Conservation (phyloP, 2,329 filamentous ascomycete genomes). For the Colletotrichum sp. region DNA sequence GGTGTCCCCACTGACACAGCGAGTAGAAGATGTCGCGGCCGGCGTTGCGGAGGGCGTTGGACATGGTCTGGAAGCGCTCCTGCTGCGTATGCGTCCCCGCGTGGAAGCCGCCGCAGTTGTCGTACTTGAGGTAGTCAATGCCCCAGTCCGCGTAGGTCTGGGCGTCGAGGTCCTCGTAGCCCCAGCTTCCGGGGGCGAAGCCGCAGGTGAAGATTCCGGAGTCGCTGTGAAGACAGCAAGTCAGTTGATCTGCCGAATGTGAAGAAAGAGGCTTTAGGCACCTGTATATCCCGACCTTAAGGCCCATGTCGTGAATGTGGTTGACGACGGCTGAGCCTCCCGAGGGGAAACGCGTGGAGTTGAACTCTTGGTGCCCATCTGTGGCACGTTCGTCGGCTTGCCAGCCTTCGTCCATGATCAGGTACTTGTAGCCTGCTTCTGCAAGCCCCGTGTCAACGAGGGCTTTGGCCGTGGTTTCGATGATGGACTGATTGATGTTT, state of each 20-base stretch:
- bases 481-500: slow-evolving; percentile 24
- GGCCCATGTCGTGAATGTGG: slow-evolving; percentile 48
- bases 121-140: slow-evolving; percentile 59
- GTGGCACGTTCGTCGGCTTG: not conserved
- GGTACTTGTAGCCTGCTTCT: slow-evolving; percentile 4
- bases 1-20: slow-evolving; percentile 38
- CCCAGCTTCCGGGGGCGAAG: slow-evolving; percentile 27
- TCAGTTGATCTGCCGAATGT: not conserved
- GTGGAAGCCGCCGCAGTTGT: slow-evolving; percentile 55
- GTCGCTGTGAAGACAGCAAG: slow-evolving; percentile 19
- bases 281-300: slow-evolving; percentile 60
- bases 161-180: slow-evolving; percentile 56
- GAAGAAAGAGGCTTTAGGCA: not conserved
- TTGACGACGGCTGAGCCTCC: slow-evolving; percentile 49
- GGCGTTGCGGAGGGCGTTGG: slow-evolving; percentile 33
- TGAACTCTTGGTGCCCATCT: not conserved
- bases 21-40: slow-evolving; percentile 35
- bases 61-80: slow-evolving; percentile 42
- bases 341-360: not conserved
- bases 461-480: slow-evolving; percentile 8
- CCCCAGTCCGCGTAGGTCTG: slow-evolving; percentile 56
- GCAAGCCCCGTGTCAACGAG: slow-evolving; percentile 3
- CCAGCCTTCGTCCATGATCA: slow-evolving; percentile 17
- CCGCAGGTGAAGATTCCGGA: slow-evolving; percentile 50
- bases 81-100: slow-evolving; percentile 53